These are phyloP conservation scores for Fusarium pseudonygamai DNA, from an alignment of 2,329 filamentous ascomycete species.

Conservation along the genomic window DNA sequence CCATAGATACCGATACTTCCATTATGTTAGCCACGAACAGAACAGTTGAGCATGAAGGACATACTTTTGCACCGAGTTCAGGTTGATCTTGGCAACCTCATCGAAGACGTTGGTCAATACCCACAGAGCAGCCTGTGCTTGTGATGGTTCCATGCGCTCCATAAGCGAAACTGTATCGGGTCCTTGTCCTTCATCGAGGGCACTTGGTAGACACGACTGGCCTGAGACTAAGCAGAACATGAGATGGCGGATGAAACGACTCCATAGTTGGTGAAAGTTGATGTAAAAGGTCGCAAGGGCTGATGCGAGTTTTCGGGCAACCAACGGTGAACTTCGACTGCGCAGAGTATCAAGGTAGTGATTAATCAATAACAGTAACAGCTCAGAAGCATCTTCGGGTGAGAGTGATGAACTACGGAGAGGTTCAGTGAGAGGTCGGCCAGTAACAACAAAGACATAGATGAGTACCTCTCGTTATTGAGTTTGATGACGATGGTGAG, in stretches of 20 bases:
- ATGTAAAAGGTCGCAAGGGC: constrained; percentile 80
- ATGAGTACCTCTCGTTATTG: constrained; percentile 82
- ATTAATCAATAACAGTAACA: constrained; percentile 68
- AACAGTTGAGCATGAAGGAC: constrained; percentile 12
- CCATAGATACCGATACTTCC: constrained; percentile 51
- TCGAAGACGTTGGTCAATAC: constrained; percentile 59
- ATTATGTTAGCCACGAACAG: constrained; percentile 14
- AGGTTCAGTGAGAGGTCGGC: not conserved
- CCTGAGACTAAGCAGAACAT: constrained; percentile 60
- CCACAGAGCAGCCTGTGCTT: constrained; percentile 69
- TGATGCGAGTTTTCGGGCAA: constrained; percentile 79
- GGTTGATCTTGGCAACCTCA: constrained; percentile 66
- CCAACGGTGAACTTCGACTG: constrained; percentile 65
- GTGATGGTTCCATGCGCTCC: constrained; percentile 56
- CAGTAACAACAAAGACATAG: not conserved
- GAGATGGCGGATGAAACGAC: constrained; percentile 70
- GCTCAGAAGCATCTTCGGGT: constrained; percentile 65
- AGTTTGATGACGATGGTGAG: constrained; percentile 94
- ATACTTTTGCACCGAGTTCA: constrained; percentile 66
- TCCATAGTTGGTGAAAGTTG: constrained; percentile 74
- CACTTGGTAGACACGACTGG: constrained; percentile 34
- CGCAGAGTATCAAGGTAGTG: constrained; percentile 69
- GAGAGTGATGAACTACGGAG: constrained; percentile 58
- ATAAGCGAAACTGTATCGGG: constrained; percentile 57
- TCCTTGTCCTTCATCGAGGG: constrained; percentile 45